These are phyloP conservation scores for Phytophthora quininea DNA, from an alignment of 352 stramenopile species.

Conservation along the genomic window DNA sequence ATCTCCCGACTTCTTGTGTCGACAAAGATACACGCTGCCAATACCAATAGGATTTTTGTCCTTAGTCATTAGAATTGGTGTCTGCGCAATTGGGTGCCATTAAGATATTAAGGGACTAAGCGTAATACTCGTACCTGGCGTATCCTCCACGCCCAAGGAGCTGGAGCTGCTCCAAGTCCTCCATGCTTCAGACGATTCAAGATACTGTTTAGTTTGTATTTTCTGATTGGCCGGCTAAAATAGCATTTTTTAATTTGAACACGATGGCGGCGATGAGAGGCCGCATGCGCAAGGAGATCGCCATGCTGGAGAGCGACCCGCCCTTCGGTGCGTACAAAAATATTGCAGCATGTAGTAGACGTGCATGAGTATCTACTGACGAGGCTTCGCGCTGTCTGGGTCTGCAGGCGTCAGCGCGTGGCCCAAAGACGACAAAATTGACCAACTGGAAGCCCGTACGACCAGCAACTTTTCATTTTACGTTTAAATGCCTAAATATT, in stretches of 20 bases:
- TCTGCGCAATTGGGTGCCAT: too few species aligned
- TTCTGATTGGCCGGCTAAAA: too few species aligned
- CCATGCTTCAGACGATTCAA: slow-evolving; percentile 29
- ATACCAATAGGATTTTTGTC: slow-evolving; percentile 3
- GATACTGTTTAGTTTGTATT: too few species aligned
- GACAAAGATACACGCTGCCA: slow-evolving; percentile 61
- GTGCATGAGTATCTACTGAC: neutral
- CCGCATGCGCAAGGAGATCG: slow-evolving; percentile 84
- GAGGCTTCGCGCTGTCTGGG: neutral
- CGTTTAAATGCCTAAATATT: neutral
- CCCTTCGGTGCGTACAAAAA: slow-evolving; percentile 51
- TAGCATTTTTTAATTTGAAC: slow-evolving; percentile 6
- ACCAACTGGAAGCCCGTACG: slow-evolving; percentile 79
- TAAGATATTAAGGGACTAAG: too few species aligned
- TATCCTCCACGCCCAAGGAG: slow-evolving; percentile 69
- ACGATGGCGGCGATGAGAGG: slow-evolving; percentile 78
- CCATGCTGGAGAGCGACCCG: slow-evolving; percentile 83
- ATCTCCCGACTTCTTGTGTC: slow-evolving; percentile 19
- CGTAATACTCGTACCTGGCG: slow-evolving; percentile 42
- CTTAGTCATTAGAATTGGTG: neutral
- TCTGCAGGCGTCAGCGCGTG: slow-evolving; percentile 71
- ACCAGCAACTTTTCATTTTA: slow-evolving; percentile 3
- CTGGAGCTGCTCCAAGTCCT: slow-evolving; percentile 52
- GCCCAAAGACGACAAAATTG: slow-evolving; percentile 77
- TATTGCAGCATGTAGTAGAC: neutral